Evolutionary conservation across 2,329 filamentous ascomycete species (phyloP).

Genomic region (Pseudocercospora pini-densiflorae): DNA sequence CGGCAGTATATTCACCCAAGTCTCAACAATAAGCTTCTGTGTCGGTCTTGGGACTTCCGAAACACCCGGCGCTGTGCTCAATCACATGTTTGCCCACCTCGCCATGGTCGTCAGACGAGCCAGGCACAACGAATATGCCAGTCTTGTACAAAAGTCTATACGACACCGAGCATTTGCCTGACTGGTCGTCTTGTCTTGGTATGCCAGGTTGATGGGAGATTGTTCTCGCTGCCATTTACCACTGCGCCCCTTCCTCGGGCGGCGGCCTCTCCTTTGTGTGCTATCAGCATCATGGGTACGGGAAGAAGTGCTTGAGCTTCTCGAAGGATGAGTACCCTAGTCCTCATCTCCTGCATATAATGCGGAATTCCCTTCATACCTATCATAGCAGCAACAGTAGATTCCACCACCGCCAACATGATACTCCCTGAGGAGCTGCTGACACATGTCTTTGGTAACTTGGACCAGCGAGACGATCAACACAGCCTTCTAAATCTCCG

Average conservation of each 20-base stretch:
- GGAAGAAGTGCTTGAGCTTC: neutral
- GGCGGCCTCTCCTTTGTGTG: neutral
- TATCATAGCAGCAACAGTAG: neutral
- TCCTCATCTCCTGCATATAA: neutral
- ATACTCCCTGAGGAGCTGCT: neutral
- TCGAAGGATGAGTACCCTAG: neutral
- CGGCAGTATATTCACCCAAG: too few relatives aligned
- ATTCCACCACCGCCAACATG: neutral
- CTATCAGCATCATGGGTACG: neutral
- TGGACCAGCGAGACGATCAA: neutral
- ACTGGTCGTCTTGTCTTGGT: neutral
- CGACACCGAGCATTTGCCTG: slow-evolving; percentile 1
- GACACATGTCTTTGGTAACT: neutral
- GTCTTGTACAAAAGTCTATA: neutral
- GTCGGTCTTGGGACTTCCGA: neutral
- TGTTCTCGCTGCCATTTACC: neutral
- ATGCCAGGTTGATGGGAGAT: neutral
- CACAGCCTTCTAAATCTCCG: neutral
- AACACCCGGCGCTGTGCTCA: neutral
- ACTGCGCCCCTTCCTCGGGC: neutral
- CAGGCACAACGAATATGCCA: neutral
- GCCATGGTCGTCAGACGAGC: neutral
- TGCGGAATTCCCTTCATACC: neutral
- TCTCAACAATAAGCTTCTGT: neutral
- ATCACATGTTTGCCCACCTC: slow-evolving; percentile 2